Conservation (phyloP, 495 filamentous ascomycete species). For the Lasiosphaeria ovina region DNA sequence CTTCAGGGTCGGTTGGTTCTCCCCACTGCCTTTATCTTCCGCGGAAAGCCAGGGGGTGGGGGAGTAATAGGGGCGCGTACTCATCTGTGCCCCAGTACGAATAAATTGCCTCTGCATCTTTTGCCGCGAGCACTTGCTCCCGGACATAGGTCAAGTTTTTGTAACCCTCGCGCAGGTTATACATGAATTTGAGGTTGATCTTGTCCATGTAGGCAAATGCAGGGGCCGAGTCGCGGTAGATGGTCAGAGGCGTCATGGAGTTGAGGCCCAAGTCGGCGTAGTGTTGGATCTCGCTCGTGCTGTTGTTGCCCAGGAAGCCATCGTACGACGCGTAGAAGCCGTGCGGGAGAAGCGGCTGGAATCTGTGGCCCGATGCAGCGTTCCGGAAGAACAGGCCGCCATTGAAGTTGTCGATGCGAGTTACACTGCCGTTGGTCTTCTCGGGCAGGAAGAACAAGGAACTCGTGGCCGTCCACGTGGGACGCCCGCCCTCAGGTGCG, state of each 20-base stretch:
- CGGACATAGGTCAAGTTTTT: conserved; percentile 53
- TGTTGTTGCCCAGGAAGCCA: conserved; percentile 48
- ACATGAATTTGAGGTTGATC: conserved; percentile 61
- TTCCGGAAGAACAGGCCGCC: conserved; percentile 52
- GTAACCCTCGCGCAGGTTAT: conserved; percentile 62
- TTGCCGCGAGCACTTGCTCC: conserved; percentile 51
- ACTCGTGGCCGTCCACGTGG: conserved; percentile 40
- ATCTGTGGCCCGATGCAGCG: conserved; percentile 29
- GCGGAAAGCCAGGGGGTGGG: too few relatives aligned
- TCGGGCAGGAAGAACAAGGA: conserved; percentile 57
- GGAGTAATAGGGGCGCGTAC: conserved; percentile 18
- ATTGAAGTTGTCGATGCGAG: conserved; percentile 60
- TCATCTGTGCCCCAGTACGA: conserved; percentile 69
- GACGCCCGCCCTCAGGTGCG: conserved; percentile 34
- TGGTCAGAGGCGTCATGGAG: conserved; percentile 41
- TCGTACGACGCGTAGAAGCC: conserved; percentile 63
- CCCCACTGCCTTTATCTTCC: too few relatives aligned
- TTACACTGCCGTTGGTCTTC: conserved; percentile 55
- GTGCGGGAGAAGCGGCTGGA: conserved; percentile 57
- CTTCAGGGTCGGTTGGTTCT: too few relatives aligned
- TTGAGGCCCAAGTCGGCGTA: conserved; percentile 51
- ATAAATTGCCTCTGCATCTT: conserved; percentile 54
- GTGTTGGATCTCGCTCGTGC: conserved; percentile 41
- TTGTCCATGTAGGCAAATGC: conserved; percentile 56
- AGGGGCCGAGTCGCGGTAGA: conserved; percentile 38